These are phyloP conservation scores for Babesia sp. DNA, from an alignment of 169 alveolate genomes.

Conservation along the genomic window DNA sequence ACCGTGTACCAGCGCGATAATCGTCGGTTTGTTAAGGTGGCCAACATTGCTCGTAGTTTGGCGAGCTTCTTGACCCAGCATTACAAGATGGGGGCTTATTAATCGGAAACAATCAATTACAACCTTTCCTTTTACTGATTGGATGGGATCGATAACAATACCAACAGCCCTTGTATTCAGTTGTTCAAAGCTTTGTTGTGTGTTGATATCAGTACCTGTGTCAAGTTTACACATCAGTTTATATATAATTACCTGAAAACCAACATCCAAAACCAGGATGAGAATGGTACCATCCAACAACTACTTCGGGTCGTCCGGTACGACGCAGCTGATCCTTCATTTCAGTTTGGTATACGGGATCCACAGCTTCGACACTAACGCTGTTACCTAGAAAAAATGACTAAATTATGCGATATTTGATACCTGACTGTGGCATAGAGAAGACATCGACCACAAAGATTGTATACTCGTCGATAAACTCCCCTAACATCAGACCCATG, in stretches of 20 bases:
- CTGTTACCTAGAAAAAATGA: slow-evolving; percentile 78
- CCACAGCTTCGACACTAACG: slow-evolving; percentile 98
- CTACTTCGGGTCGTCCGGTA: slow-evolving; percentile 96
- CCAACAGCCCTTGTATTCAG: slow-evolving; percentile 98
- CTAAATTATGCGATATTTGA: not conserved
- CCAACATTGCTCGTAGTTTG: slow-evolving; percentile 99
- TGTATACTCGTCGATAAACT: slow-evolving; percentile 98
- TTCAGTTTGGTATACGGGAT: slow-evolving; percentile 97
- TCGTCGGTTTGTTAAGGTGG: slow-evolving; percentile 86
- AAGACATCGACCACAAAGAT: slow-evolving; percentile 99
- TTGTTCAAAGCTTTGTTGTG: slow-evolving; percentile 98
- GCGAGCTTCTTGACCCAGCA: slow-evolving; percentile 96
- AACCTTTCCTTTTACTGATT: slow-evolving; percentile 97
- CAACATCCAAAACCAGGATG: slow-evolving; percentile 99
- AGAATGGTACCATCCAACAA: slow-evolving; percentile 99
- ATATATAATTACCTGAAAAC: slow-evolving; percentile 85
- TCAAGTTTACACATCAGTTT: not conserved
- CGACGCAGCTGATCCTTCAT: slow-evolving; percentile 98
- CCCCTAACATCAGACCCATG: slow-evolving; percentile 99
- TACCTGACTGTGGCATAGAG: slow-evolving; percentile 99
- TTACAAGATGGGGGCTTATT: slow-evolving; percentile 92
- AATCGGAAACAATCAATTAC: slow-evolving; percentile 99
- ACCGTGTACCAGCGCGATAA: slow-evolving; percentile 94
- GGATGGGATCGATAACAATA: slow-evolving; percentile 99
- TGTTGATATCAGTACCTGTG: slow-evolving; percentile 94